Percentiles rank a stretch among this genome's conserved stretches.
Conservation (phyloP, 2,329 filamentous ascomycete genomes). For the Bipolaris zeicola region DNA sequence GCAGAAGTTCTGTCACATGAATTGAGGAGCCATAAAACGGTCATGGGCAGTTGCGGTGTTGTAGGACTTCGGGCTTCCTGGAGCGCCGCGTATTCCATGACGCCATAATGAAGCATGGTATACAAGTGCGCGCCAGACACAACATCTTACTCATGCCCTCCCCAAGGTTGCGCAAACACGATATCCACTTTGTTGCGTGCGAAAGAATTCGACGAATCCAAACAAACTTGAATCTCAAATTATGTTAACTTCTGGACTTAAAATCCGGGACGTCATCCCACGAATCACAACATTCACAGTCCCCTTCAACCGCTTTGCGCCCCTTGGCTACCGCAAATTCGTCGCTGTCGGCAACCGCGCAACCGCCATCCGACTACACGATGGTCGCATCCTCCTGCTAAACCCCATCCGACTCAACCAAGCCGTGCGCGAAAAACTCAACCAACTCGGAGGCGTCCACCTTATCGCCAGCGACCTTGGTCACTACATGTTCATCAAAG, state of each 20-base stretch:
- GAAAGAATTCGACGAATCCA: neutral
- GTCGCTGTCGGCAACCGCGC: constrained; percentile 26
- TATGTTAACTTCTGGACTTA: constrained; percentile 3
- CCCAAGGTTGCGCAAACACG: neutral
- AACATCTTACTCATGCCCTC: neutral
- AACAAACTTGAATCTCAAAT: neutral
- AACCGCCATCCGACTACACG: constrained; percentile 18
- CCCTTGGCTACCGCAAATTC: constrained; percentile 21
- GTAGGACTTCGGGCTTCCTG: neutral
- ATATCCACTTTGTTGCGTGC: neutral
- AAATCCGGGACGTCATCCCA: constrained; percentile 14
- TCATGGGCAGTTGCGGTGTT: neutral
- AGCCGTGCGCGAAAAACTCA: constrained; percentile 11
- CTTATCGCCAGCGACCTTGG: constrained; percentile 20
- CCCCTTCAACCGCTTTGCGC: constrained; percentile 26
- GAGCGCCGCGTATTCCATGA: neutral
- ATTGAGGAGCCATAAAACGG: neutral
- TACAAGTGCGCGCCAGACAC: neutral
- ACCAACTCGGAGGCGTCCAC: constrained; percentile 18
- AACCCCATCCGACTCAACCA: constrained; percentile 19
- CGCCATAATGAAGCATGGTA: neutral
- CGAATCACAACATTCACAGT: constrained; percentile 20
- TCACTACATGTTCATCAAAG: constrained; percentile 17
- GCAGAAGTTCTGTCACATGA: neutral
- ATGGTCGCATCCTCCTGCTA: constrained; percentile 14